Evolutionary conservation across 306 rosid species (phyloP).

Genomic region (Carpinus viminea): DNA sequence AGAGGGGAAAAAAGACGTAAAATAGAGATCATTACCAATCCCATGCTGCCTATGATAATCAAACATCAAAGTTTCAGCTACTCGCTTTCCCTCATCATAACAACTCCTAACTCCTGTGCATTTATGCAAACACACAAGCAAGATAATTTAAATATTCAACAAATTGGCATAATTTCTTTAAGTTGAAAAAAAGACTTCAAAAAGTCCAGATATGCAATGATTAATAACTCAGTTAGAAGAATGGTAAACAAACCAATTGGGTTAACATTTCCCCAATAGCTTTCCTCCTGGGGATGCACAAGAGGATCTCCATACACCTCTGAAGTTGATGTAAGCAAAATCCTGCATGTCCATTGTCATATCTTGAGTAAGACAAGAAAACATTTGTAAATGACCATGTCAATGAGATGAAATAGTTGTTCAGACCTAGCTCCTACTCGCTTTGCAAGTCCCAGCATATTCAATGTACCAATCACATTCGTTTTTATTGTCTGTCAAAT

Average conservation of each 20-base stretch:
- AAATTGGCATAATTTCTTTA: not conserved
- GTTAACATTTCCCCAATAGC: slow-evolving; percentile 97
- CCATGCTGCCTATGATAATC: slow-evolving; percentile 99
- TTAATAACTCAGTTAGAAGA: not conserved
- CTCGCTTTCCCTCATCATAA: slow-evolving; percentile 98
- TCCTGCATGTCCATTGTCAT: slow-evolving; percentile 51
- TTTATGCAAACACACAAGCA: not conserved
- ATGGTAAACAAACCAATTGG: slow-evolving; percentile 65
- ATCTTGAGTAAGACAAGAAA: not conserved
- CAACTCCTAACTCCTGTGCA: slow-evolving; percentile 91
- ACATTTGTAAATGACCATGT: not conserved
- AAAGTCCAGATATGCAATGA: not conserved
- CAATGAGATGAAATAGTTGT: not conserved
- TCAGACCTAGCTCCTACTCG: slow-evolving; percentile 96
- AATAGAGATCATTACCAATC: slow-evolving; percentile 46
- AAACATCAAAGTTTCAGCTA: slow-evolving; percentile 97
- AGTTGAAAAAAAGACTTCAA: not conserved
- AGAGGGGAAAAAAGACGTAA: slow-evolving; percentile 12
- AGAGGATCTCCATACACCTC: slow-evolving; percentile 99
- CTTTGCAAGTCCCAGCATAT: slow-evolving; percentile 98
- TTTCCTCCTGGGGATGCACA: slow-evolving; percentile 87
- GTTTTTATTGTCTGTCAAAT: slow-evolving; percentile 84
- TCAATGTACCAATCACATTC: slow-evolving; percentile 93
- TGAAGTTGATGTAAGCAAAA: slow-evolving; percentile 93
- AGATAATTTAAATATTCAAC: not conserved